Evolutionary conservation across 73 alveolate species (phyloP), one percentile per base, ranked within the genome.

Genomic region (Paramecium sexaurelia): DNA sequence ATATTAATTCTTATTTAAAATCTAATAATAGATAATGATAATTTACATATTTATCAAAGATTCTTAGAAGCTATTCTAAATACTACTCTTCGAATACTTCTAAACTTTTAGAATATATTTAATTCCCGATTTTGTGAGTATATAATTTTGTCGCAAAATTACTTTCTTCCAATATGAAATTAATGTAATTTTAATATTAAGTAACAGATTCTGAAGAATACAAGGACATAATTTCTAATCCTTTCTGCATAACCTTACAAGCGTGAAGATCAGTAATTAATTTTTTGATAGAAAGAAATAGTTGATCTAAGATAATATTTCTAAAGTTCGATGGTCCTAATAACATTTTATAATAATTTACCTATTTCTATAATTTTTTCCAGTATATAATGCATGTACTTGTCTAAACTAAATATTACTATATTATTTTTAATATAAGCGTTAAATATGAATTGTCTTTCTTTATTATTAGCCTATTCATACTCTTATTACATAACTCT

Each of bases 331-430:
- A 13, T 32, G 56, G 86, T 6, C 86, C 86, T 71, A 26, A 3
- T 11, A n/a, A 7, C 35, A n/a, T 11, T 29, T 27, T 71, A 27
- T 26, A 29, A 61, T 61, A 26, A 29, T 11, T n/a, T 71, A 88
- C 94, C 94, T 17, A 39, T 11, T 37, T 88, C 94, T 22, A 88
- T 29, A 13, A 88, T 37, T 43, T 68, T 75, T 29, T 68, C 87
- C 27, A 88, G 78, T 56, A 88, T 71, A 43, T 41, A 88, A 71
- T 88, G 94, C 84, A 82, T 68, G 35, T 88, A 88, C 19, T 88
- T 88, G 66, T 88, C 94, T 15, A 69, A 69, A 39, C 87, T 84
- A 6, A 67, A n/a, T n/a, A 26, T 33, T 19, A 55, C 24, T 0
- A 88, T 71, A 36, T 69, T 88, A 24, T 88, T 69, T 69, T 57